A percentile compares a stretch with the other conserved stretches of the same genome.
phyloP scores from a whole-genome alignment of 73 alveolate species.

The Blepharisma stoltei region DNA sequence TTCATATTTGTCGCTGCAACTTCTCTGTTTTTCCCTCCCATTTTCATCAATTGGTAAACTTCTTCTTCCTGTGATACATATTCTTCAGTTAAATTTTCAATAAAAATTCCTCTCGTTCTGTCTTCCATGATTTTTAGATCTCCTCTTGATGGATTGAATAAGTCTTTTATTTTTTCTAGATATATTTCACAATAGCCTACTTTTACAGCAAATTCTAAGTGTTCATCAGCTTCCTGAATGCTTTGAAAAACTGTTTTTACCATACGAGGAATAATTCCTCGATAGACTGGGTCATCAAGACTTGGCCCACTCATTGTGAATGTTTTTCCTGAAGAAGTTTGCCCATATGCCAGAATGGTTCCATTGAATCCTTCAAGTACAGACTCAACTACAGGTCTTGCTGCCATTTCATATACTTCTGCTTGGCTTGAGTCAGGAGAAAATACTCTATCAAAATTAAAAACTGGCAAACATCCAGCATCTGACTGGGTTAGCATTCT shows the following conservation, averaged over 20 bases:
- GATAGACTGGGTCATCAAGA: slow-evolving; percentile 44
- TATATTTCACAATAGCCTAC: slow-evolving; percentile 44
- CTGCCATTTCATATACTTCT: slow-evolving; percentile 55
- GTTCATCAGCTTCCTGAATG: slow-evolving; percentile 13
- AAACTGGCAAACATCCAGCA: neutral
- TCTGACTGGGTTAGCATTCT: too few species aligned
- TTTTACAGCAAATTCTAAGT: slow-evolving; percentile 21
- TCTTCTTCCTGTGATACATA: slow-evolving; percentile 90
- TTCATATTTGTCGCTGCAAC: slow-evolving; percentile 91
- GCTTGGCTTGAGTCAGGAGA: slow-evolving; percentile 47
- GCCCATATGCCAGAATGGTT: slow-evolving; percentile 94
- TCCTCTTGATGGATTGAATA: slow-evolving; percentile 54
- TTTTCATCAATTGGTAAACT: slow-evolving; percentile 74
- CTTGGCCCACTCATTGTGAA: slow-evolving; percentile 93
- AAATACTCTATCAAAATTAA: slow-evolving; percentile 57
- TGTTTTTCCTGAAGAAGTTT: slow-evolving; percentile 96
- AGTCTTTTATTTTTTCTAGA: slow-evolving; percentile 37
- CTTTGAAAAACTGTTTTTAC: slow-evolving; percentile 66
- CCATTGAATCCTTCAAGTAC: slow-evolving; percentile 93
- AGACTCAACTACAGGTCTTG: slow-evolving; percentile 55
- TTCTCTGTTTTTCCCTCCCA: slow-evolving; percentile 82
- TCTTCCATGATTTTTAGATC: slow-evolving; percentile 84
- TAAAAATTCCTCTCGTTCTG: slow-evolving; percentile 91
- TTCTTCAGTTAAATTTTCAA: slow-evolving; percentile 92
- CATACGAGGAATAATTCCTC: slow-evolving; percentile 91